phyloP scores from a whole-genome alignment of 1,284 basidiomycete species.

The Marasmius sp. region DNA sequence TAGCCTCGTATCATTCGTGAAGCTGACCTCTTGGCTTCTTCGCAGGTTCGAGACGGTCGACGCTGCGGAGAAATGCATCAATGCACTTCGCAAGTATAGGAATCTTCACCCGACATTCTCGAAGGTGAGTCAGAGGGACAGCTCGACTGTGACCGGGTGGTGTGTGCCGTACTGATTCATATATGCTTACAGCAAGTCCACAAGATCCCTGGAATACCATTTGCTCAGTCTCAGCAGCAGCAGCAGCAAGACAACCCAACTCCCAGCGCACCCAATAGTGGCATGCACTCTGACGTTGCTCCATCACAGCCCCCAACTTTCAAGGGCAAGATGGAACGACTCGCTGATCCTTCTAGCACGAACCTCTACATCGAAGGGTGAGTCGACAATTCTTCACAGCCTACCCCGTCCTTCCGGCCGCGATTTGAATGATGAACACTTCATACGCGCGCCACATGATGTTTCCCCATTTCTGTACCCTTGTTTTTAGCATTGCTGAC shows the following conservation, averaged over 20 bases:
- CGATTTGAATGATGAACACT: too few relatives aligned
- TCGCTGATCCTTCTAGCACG: constrained; percentile 60
- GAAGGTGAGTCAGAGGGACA: constrained; percentile 28
- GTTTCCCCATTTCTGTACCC: not conserved
- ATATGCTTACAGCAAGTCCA: constrained; percentile 61
- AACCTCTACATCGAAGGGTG: constrained; percentile 77
- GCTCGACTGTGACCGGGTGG: not conserved
- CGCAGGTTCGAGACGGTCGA: constrained; percentile 61
- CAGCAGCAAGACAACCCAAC: constrained; percentile 8
- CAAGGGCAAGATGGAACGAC: constrained; percentile 70
- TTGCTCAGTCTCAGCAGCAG: constrained; percentile 32
- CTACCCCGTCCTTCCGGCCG: too few relatives aligned
- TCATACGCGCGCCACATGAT: too few relatives aligned
- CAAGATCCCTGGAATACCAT: constrained; percentile 73
- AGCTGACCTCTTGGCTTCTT: not conserved
- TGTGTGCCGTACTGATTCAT: not conserved
- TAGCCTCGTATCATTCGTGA: not conserved
- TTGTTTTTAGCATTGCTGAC: not conserved
- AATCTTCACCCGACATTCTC: constrained; percentile 77
- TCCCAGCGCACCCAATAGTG: not conserved
- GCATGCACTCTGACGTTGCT: constrained; percentile 10
- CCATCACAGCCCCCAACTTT: constrained; percentile 47
- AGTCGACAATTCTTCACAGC: constrained; percentile 14
- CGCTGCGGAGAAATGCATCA: constrained; percentile 68
- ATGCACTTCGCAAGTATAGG: constrained; percentile 60